Percentiles rank a stretch among this genome's conserved stretches.
phyloP scores from a whole-genome alignment of 2,329 filamentous ascomycete genomes.

The Anthostomella pinea region DNA sequence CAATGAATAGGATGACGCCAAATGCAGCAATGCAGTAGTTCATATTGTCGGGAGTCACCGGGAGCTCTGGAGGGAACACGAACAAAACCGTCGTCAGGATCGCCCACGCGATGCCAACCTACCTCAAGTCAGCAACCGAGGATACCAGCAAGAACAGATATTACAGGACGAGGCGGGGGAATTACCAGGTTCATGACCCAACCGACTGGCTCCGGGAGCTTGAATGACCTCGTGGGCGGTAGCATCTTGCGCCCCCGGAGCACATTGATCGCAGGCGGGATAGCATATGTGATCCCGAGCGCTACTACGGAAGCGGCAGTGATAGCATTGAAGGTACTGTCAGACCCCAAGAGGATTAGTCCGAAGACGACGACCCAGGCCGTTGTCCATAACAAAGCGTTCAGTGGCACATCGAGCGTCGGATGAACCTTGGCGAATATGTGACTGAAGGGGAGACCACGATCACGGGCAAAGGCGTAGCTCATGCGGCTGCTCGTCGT shows the following conservation, averaged over 20 bases:
- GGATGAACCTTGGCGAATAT: conserved; percentile 62
- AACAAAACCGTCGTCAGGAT: conserved; percentile 72
- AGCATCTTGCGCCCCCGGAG: conserved; percentile 63
- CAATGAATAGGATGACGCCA: conserved; percentile 45
- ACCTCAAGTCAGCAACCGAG: conserved; percentile 38
- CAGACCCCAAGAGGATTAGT: conserved; percentile 66
- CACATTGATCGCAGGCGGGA: conserved; percentile 69
- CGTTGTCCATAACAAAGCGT: conserved; percentile 60
- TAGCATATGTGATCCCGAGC: conserved; percentile 69
- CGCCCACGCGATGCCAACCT: conserved; percentile 61
- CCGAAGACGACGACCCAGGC: conserved; percentile 65
- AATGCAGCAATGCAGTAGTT: conserved; percentile 54
- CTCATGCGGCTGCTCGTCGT: conserved; percentile 65
- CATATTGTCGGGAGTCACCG: conserved; percentile 66
- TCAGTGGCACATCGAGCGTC: conserved; percentile 61
- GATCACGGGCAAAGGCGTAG: conserved; percentile 66
- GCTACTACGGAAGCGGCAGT: conserved; percentile 69
- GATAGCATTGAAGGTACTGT: conserved; percentile 68
- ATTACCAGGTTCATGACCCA: conserved; percentile 58
- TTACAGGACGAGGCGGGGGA: conserved; percentile 10
- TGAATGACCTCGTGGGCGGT: conserved; percentile 56
- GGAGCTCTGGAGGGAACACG: conserved; percentile 67
- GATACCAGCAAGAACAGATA: conserved; percentile 33
- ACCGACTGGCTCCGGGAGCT: conserved; percentile 50
- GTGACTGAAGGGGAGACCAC: conserved; percentile 60